Evolutionary conservation across 805 yeast genomes (phyloP).

Genomic region (Priceomyces medius): DNA sequence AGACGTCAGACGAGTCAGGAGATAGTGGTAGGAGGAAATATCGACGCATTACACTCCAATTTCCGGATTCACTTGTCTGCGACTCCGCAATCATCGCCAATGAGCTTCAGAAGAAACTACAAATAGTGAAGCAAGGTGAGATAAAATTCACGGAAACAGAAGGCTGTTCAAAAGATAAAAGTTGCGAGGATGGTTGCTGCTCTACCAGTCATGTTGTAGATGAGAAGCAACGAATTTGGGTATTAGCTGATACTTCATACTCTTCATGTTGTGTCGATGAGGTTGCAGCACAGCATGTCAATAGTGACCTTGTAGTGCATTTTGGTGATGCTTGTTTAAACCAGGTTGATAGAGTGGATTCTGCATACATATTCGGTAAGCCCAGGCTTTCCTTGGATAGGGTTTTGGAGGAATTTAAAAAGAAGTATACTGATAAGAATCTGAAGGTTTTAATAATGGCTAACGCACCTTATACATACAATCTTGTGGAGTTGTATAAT

Average conservation of each 20-base stretch:
- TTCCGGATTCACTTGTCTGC: constrained; percentile 76
- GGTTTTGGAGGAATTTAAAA: constrained; percentile 40
- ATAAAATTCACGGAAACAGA: neutral
- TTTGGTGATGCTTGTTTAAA: constrained; percentile 94
- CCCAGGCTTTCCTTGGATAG: constrained; percentile 50
- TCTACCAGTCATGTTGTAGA: neutral
- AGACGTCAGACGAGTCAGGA: constrained; percentile 20
- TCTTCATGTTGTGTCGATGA: constrained; percentile 96
- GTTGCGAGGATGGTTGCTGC: constrained; percentile 4
- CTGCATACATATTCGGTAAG: constrained; percentile 76
- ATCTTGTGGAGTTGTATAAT: constrained; percentile 40
- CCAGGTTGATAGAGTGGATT: constrained; percentile 69
- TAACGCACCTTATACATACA: constrained; percentile 62
- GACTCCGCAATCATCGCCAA: constrained; percentile 76
- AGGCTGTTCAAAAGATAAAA: constrained; percentile 5
- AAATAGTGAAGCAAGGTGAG: constrained; percentile 2
- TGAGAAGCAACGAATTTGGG: constrained; percentile 47
- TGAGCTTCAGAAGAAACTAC: constrained; percentile 44
- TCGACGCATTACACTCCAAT: constrained; percentile 73
- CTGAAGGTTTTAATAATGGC: constrained; percentile 65
- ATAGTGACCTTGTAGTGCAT: constrained; percentile 82
- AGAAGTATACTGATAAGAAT: constrained; percentile 35
- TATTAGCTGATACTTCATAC: constrained; percentile 93
- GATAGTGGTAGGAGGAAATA: constrained; percentile 22
- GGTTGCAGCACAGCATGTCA: constrained; percentile 92